These are phyloP conservation scores for Acanthamoeba healyi DNA, from an alignment of 208 protist species.

Conservation along the genomic window DNA sequence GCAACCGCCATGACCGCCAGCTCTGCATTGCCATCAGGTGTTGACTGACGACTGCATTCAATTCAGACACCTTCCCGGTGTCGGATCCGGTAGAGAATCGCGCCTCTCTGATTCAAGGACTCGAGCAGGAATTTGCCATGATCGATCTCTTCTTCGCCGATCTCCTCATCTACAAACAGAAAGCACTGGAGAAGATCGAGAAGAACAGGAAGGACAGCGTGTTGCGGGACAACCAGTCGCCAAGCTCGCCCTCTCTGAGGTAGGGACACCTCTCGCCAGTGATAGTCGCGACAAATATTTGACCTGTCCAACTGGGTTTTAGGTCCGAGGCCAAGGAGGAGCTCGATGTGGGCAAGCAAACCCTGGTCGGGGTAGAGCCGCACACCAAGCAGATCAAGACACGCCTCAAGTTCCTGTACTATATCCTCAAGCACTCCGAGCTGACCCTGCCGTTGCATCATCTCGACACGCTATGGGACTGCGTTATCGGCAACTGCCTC, in stretches of 20 bases:
- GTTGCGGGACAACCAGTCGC: not conserved
- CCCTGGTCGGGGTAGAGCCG: conserved; percentile 58
- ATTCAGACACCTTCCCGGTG: conserved; percentile 28
- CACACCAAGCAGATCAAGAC: conserved; percentile 59
- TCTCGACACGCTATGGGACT: conserved; percentile 46
- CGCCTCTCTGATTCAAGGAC: not conserved
- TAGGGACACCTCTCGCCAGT: not conserved
- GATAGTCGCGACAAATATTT: not conserved
- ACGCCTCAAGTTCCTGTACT: conserved; percentile 59
- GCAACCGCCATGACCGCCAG: no score
- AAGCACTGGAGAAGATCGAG: not conserved
- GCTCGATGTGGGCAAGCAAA: conserved; percentile 17
- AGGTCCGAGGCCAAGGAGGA: not conserved
- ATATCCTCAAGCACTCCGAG: conserved; percentile 38
- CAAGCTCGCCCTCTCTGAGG: not conserved
- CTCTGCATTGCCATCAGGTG: no score
- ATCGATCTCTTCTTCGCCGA: conserved; percentile 6
- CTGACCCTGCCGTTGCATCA: conserved; percentile 3
- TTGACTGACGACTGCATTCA: not conserved
- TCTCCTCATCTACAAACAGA: not conserved
- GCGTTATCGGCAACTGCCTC: not conserved
- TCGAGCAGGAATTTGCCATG: not conserved
- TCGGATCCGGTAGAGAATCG: not conserved
- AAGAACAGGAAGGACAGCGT: not conserved
- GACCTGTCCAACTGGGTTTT: not conserved